Percentiles rank a stretch among this genome's conserved stretches.
Conservation (phyloP, 2,329 filamentous ascomycete genomes). For the Venturia asperata region DNA sequence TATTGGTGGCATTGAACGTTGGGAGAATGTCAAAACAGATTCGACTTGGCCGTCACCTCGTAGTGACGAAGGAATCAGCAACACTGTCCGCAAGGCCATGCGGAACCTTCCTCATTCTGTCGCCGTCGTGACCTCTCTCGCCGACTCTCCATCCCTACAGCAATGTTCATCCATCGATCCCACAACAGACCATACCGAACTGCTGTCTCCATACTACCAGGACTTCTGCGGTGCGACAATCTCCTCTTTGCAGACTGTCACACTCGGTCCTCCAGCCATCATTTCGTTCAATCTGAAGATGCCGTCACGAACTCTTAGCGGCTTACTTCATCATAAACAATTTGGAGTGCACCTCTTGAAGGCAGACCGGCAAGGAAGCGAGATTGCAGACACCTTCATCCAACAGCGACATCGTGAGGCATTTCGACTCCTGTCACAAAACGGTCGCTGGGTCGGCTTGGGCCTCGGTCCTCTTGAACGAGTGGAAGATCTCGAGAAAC, state of each 20-base stretch:
- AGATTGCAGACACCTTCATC: conserved; percentile 30
- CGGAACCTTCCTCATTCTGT: conserved; percentile 24
- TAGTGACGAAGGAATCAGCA: neutral
- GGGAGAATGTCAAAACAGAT: neutral
- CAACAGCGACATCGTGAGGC: conserved; percentile 13
- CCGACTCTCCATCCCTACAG: conserved; percentile 37
- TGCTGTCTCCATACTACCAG: conserved; percentile 20
- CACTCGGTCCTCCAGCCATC: conserved; percentile 47
- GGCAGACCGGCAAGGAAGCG: neutral
- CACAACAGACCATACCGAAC: neutral
- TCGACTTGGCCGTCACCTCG: neutral
- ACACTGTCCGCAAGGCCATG: conserved; percentile 2
- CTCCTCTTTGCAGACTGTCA: conserved; percentile 55
- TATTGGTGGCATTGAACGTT: too few relatives aligned
- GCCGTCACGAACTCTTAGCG: conserved; percentile 50
- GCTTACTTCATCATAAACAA: conserved; percentile 38
- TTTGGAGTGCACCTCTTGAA: conserved; percentile 48
- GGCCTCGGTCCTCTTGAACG: neutral
- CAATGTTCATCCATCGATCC: neutral
- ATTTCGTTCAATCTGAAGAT: conserved; percentile 55
- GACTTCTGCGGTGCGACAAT: conserved; percentile 49
- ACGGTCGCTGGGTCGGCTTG: neutral
- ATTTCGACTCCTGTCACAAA: neutral
- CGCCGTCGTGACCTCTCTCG: conserved; percentile 5
- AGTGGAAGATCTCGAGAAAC: neutral